Evolutionary conservation across 2,329 filamentous ascomycete genomes (phyloP).

Genomic region (Penicillium sp.): DNA sequence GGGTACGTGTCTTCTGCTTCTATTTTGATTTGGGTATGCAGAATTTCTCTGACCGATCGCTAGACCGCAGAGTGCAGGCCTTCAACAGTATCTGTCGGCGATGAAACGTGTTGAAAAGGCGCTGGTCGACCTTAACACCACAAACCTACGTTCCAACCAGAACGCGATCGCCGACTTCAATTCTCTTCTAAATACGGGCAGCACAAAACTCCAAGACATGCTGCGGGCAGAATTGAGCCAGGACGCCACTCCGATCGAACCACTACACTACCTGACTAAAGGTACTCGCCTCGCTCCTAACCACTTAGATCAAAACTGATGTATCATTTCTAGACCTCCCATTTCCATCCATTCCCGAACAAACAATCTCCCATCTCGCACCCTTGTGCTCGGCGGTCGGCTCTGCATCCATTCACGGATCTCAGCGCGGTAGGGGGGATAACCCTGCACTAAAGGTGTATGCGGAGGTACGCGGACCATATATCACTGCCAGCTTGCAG

Average conservation of each 20-base stretch:
- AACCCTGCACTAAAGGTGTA: constrained; percentile 79
- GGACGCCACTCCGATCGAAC: constrained; percentile 78
- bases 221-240: constrained; percentile 78
- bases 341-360: constrained; percentile 77
- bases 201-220: constrained; percentile 76
- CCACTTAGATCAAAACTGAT: constrained; percentile 5
- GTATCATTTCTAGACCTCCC: constrained; percentile 52
- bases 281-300: constrained; percentile 44
- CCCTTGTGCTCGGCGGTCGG: constrained; percentile 77
- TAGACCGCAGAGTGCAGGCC: constrained; percentile 74
- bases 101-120: constrained; percentile 85
- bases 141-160: constrained; percentile 91
- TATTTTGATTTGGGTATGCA: background rate
- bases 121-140: constrained; percentile 77
- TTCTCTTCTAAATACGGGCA: constrained; percentile 73
- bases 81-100: constrained; percentile 82
- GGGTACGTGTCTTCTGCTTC: constrained; percentile 53
- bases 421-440: constrained; percentile 55
- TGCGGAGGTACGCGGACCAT: constrained; percentile 79
- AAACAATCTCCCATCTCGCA: constrained; percentile 71
- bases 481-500: constrained; percentile 75
- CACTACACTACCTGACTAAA: constrained; percentile 90
- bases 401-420: constrained; percentile 56
- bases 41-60: constrained; percentile 1
- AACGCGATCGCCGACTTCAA: constrained; percentile 79